Base-by-base conservation (phyloP, 495 filamentous ascomycete genomes). In the Talaromyces stipitatus region DNA sequence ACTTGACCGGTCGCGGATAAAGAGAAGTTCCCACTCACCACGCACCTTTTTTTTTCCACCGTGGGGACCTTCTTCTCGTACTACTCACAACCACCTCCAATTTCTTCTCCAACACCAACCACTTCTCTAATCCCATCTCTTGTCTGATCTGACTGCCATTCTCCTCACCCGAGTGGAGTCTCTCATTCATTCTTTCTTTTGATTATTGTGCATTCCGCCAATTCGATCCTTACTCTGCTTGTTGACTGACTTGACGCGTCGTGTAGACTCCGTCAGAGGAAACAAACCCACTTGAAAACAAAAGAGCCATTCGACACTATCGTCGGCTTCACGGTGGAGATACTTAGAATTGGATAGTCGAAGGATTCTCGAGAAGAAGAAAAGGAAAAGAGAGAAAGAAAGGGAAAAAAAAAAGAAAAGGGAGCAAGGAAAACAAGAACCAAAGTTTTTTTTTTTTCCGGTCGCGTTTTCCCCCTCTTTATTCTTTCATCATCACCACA, bases 21-120 rank as follows among this genome's bases (percentile, higher is more conserved):
- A 68, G 68, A 69, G 61, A 67, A 68, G 66, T 71, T 74, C 68
- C 69, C 70, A 72, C 70, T 69, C 65, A 46, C 36, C 52, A 24
- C 52, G 23, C 32, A 23, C 27, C 26, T 26, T 55, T 55, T 55
- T 54, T 53, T 55, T 55, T 55, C 48, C 48, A 51, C 48, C 48
- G 48, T 51, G 48, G 48, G 48, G 48, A 55, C 52, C 52, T 55
- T 55, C 36, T 54, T 18, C 24, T 55, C 36, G 18, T 33, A 12
- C 33, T 22, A 5, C n/a, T 12, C 11, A 26, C n/a, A 9, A n/a
- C 52, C 30, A 28, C 52, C 30, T 59, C 62, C 58, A 46, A 48
- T 28, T 53, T 59, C 38, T 54, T 26, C 27, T 33, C 29, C 28
- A 32, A 57, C 60, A 55, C 54, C 58, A 38, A 32, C 54, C 55